Evolutionary conservation across 164 flowering plant species (phyloP).

Genomic region (Stephania japonica): DNA sequence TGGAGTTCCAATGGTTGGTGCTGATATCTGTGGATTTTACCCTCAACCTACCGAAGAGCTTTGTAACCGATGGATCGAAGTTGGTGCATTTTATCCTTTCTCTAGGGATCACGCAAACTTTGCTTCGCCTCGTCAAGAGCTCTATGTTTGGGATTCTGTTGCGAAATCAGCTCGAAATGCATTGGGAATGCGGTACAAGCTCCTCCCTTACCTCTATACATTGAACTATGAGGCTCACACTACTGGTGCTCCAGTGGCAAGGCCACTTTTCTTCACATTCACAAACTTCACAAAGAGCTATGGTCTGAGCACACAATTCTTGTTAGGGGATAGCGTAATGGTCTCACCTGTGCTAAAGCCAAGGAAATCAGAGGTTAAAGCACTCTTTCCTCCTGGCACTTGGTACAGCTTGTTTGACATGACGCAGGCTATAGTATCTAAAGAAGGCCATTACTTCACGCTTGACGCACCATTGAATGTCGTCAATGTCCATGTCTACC

Average conservation of each 20-base stretch:
- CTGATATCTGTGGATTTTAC: slow-evolving; percentile 90
- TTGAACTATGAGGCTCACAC: slow-evolving; percentile 70
- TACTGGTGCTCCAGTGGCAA: slow-evolving; percentile 70
- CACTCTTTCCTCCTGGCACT: slow-evolving; percentile 66
- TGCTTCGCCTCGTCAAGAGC: slow-evolving; percentile 74
- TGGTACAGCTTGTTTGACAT: slow-evolving; percentile 78
- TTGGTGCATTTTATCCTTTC: slow-evolving; percentile 91
- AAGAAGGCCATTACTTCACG: slow-evolving; percentile 34
- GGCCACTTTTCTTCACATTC: slow-evolving; percentile 85
- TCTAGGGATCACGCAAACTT: slow-evolving; percentile 78
- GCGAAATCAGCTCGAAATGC: slow-evolving; percentile 75
- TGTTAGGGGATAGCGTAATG: slow-evolving; percentile 69
- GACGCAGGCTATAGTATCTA: slow-evolving; percentile 39
- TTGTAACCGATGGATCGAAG: slow-evolving; percentile 85
- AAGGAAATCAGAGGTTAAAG: slow-evolving; percentile 36
- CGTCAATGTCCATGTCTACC: slow-evolving; percentile 73
- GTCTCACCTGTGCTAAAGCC: slow-evolving; percentile 65
- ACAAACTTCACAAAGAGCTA: slow-evolving; percentile 39
- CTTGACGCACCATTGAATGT: slow-evolving; percentile 70
- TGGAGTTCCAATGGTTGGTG: slow-evolving; percentile 88
- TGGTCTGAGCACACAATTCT: slow-evolving; percentile 66
- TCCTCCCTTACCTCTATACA: slow-evolving; percentile 79
- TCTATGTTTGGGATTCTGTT: slow-evolving; percentile 72
- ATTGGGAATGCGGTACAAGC: slow-evolving; percentile 68
- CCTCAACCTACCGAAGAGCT: slow-evolving; percentile 78